Evolutionary conservation across 2,329 filamentous ascomycete genomes (phyloP), one percentile per base, ranked within the genome.

Genomic region (Phaeophleospora eucalypticola): DNA sequence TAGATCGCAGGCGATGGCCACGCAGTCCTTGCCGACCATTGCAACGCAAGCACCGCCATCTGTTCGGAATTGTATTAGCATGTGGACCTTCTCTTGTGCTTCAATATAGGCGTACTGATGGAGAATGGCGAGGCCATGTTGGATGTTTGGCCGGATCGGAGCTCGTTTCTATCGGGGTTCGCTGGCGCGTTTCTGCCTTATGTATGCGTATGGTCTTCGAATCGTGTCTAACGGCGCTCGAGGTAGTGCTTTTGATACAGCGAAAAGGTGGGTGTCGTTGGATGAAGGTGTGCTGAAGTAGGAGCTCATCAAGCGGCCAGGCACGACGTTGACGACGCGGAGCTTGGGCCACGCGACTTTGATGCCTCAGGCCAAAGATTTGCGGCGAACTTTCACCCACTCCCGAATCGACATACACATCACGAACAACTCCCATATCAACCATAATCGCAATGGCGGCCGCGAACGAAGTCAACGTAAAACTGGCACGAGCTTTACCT

Each of bases 1-100:
- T 58, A 98, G 88, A 74, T 98, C 93, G 78, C 93, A 98, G 70
- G 93, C 93, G 68, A 98, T 97, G 73, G 93, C 93, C 52, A 98
- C 93, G 73, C 93, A 98, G 83, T 97, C 90, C 76, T 98, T 97
- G 78, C 93, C 93, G 58, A 95, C 90, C 93, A 97, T 97, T 72
- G 91, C 91, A 59, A 97, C 89, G 74, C 86, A 91, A 76, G 91
- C 91, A 70, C 91, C 91, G 75, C 91, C 91, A 71, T 84, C 81
- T 83, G 56, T 32, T 29, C 24, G 12, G 9, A 6, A 24, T 15
- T 18, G 24, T 32, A 35, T 56, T 40, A 56, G 53, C 29, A 33
- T 4, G n/a, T 27, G 21, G 9, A 4, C 15, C 36, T 43, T 20
- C 14, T 38, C 12, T 27, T 18, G 36, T 19, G 34, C 20, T 37